phyloP scores from a whole-genome alignment of 2,329 filamentous ascomycete genomes.

The Penicillium occitanis region DNA sequence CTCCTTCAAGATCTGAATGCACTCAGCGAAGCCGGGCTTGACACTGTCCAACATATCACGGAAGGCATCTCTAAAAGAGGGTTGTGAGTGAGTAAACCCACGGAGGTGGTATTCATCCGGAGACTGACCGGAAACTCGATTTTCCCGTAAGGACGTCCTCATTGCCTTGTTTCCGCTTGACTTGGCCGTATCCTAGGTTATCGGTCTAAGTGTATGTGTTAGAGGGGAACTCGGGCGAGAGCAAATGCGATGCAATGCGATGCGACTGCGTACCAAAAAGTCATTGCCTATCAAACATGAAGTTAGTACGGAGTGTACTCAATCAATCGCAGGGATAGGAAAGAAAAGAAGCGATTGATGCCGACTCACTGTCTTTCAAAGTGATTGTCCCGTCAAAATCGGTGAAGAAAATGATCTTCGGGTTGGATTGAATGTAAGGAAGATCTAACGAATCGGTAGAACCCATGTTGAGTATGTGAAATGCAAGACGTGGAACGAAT shows the following conservation, averaged over 20 bases:
- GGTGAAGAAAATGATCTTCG: conserved; percentile 96
- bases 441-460: conserved; percentile 35
- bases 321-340: not conserved
- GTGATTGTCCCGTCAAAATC: conserved; percentile 98
- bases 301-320: not conserved
- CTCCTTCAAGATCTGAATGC: conserved; percentile 71
- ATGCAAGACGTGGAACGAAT: not conserved
- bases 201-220: conserved; percentile 73
- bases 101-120: not conserved
- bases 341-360: not conserved
- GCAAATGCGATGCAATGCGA: not conserved
- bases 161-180: conserved; percentile 71
- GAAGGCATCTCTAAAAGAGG: conserved; percentile 67
- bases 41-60: conserved; percentile 89
- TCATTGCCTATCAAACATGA: conserved; percentile 59
- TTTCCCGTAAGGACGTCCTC: conserved; percentile 70
- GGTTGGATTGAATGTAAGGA: conserved; percentile 56
- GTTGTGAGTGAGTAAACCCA: not conserved
- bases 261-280: conserved; percentile 52
- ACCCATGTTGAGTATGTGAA: conserved; percentile 29
- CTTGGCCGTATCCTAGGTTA: conserved; percentile 79
- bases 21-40: conserved; percentile 74
- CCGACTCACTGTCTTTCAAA: conserved; percentile 60
- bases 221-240: not conserved
- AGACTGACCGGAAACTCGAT: conserved; percentile 65